Evolutionary conservation across 169 alveolate species (phyloP).

Genomic region (Plasmodium vinckei): DNA sequence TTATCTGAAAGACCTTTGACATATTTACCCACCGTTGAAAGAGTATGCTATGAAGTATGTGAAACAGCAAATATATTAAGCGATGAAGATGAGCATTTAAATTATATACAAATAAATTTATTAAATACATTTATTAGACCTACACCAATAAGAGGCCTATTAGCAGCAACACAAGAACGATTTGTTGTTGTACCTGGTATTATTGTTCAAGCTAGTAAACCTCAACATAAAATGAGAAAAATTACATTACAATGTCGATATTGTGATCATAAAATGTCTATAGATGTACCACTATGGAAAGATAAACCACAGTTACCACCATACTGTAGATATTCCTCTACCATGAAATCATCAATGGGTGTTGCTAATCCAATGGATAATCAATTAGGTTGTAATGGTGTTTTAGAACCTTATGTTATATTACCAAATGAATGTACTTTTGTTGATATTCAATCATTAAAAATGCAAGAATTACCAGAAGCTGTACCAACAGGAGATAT

Average conservation of each 20-base stretch:
- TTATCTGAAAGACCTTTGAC: conserved; percentile 84
- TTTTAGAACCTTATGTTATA: conserved; percentile 91
- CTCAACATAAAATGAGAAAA: conserved; percentile 89
- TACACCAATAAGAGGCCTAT: conserved; percentile 81
- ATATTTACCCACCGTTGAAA: conserved; percentile 83
- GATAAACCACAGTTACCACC: conserved; percentile 86
- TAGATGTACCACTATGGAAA: conserved; percentile 93
- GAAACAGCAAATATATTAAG: conserved; percentile 81
- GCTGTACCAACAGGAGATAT: conserved; percentile 94
- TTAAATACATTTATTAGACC: conserved; percentile 84
- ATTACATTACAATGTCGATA: conserved; percentile 91
- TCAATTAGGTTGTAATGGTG: conserved; percentile 83
- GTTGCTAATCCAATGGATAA: conserved; percentile 78
- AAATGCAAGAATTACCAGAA: conserved; percentile 99
- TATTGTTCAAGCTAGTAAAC: conserved; percentile 94
- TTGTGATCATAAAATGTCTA: conserved; percentile 92
- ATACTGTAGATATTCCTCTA: conserved; percentile 83
- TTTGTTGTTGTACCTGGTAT: conserved; percentile 96
- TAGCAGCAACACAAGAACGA: conserved; percentile 89
- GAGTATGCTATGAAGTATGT: conserved; percentile 85
- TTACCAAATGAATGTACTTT: conserved; percentile 95
- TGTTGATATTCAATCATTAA: conserved; percentile 96
- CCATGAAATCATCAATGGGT: conserved; percentile 81
- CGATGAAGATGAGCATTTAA: conserved; percentile 81
- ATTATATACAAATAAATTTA: conserved; percentile 83